Base-by-base conservation (phyloP, 495 filamentous ascomycete species). In the Neurospora terricola region DNA sequence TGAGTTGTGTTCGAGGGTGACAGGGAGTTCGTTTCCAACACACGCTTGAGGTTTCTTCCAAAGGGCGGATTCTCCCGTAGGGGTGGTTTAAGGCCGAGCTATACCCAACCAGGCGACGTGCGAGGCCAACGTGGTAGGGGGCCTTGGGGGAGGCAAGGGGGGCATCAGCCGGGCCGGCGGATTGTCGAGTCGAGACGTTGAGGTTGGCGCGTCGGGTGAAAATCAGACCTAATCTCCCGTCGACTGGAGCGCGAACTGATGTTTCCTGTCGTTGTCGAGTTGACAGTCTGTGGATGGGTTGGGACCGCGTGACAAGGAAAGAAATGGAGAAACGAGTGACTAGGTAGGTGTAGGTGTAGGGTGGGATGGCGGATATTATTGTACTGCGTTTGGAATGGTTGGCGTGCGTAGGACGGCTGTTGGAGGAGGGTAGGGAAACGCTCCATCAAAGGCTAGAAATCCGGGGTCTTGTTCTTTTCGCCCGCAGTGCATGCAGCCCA, bases 1-100 rank as follows among this genome's bases (percentile, higher is more conserved):
- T 82, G 81, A 78, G 80, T 73, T 66, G 77, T 73, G 77, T 79
- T 82, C 73, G 81, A 78, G 76, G 70, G 76, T 74, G 74, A 70
- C 76, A 77, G 66, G 73, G 79, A 76, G 77, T 76, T 77, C 76
- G 77, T 77, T 75, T 72, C 48, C 72, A 69, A 69, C 68, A 39
- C 62, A 73, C 71, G 70, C 37, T 71, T 30, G 48, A 59, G 48
- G 23, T 59, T 59, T 27, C 48, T 66, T 66, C 27, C 30, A 30
- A 66, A 66, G 54, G 54, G 54, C 54, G 54, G 54, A 66, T 66
- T 66, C 27, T 66, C 54, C 54, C 54, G 54, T 66, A 66, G 54
- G 54, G 54, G 54, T 66, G 27, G 54, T 62, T 62, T 62, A 62
- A 62, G 54, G 54, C 54, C 54, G 27, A 66, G 54, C 54, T 66